Conservation (phyloP, 805 yeast species). For the Priceomyces melissophilus region DNA sequence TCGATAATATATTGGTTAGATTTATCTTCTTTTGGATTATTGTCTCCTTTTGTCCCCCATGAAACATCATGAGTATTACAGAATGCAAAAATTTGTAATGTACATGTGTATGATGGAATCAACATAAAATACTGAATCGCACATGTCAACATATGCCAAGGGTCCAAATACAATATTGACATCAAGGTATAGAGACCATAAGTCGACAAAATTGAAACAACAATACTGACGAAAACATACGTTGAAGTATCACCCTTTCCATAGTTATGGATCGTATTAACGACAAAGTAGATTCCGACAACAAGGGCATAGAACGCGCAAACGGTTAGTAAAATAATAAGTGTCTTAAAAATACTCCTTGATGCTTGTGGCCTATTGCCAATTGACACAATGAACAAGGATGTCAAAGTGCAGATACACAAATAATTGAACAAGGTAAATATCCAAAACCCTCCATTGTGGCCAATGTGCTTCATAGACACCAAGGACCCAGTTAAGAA, state of each 20-base stretch:
- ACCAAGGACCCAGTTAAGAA: slow-evolving; percentile 84
- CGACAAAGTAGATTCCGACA: slow-evolving; percentile 80
- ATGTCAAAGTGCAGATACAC: slow-evolving; percentile 74
- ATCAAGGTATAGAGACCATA: slow-evolving; percentile 83
- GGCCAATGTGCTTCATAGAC: slow-evolving; percentile 43
- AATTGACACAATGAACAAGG: slow-evolving; percentile 89
- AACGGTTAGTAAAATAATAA: slow-evolving; percentile 69
- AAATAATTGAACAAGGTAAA: slow-evolving; percentile 85
- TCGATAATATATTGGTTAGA: slow-evolving; percentile 79
- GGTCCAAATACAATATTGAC: slow-evolving; percentile 85
- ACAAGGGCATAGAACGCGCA: slow-evolving; percentile 80
- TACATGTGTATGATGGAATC: slow-evolving; percentile 88
- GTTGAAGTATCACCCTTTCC: slow-evolving; percentile 41
- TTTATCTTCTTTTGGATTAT: slow-evolving; percentile 57
- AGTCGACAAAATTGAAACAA: slow-evolving; percentile 83
- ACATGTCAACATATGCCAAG: slow-evolving; percentile 93
- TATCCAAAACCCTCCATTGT: slow-evolving; percentile 75
- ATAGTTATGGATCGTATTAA: slow-evolving; percentile 44
- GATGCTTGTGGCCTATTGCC: slow-evolving; percentile 99
- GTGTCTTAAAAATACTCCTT: slow-evolving; percentile 64
- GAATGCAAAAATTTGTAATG: slow-evolving; percentile 92
- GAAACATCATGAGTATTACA: slow-evolving; percentile 98
- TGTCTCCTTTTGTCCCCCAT: slow-evolving; percentile 99
- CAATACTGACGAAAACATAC: slow-evolving; percentile 65
- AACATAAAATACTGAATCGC: slow-evolving; percentile 83